phyloP scores from a whole-genome alignment of 305 asterid genomes.

The Lippia alba region DNA sequence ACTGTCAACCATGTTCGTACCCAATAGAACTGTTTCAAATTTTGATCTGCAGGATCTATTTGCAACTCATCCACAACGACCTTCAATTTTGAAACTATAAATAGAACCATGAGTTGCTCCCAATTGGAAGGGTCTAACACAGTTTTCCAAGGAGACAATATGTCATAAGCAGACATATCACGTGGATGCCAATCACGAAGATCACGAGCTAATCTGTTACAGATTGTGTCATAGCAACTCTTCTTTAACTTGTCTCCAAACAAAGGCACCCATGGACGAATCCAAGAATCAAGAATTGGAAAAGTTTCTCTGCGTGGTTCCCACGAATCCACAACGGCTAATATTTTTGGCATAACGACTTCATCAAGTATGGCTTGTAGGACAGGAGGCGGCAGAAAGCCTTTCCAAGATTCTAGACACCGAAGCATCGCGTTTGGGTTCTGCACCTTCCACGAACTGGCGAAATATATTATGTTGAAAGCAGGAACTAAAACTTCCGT shows the following conservation, averaged over 20 bases:
- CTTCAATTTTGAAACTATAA: slow-evolving; percentile 76
- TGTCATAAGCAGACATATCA: slow-evolving; percentile 80
- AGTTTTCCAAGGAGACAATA: slow-evolving; percentile 85
- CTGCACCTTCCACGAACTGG: slow-evolving; percentile 88
- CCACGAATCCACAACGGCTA: slow-evolving; percentile 87
- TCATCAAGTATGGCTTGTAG: slow-evolving; percentile 67
- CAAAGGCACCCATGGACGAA: slow-evolving; percentile 93
- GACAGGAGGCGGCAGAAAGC: slow-evolving; percentile 64
- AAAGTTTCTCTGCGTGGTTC: slow-evolving; percentile 88
- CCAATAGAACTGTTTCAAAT: slow-evolving; percentile 75
- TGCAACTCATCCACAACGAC: slow-evolving; percentile 77
- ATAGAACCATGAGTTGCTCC: slow-evolving; percentile 88
- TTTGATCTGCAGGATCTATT: slow-evolving; percentile 83
- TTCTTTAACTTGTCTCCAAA: slow-evolving; percentile 75
- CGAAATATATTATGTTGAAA: slow-evolving; percentile 75
- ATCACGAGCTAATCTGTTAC: slow-evolving; percentile 72
- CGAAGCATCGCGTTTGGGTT: slow-evolving; percentile 87
- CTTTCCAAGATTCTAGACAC: slow-evolving; percentile 89
- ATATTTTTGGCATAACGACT: slow-evolving; percentile 74
- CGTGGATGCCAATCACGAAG: slow-evolving; percentile 98
- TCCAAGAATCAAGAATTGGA: slow-evolving; percentile 78
- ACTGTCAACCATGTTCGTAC: slow-evolving; percentile 50
- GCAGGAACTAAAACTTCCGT: slow-evolving; percentile 95
- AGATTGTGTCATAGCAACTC: slow-evolving; percentile 75
- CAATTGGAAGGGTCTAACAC: slow-evolving; percentile 90